A percentile compares a stretch with the other conserved stretches of the same genome.
Evolutionary conservation across 768 basidiomycete species (phyloP).

Genomic region (Mycena haematopus): DNA sequence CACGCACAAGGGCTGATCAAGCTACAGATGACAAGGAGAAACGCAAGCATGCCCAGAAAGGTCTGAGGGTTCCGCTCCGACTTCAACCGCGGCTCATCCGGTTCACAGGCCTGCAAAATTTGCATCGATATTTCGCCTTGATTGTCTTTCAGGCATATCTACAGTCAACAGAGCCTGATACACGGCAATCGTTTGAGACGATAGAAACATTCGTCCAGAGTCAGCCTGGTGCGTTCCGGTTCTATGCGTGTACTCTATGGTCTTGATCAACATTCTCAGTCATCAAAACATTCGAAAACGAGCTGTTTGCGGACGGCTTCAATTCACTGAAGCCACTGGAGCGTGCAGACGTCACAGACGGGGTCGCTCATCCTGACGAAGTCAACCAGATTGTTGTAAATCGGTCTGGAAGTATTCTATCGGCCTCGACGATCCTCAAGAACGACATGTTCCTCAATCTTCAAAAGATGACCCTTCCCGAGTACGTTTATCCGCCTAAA

Average conservation of each 20-base stretch:
- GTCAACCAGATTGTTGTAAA: constrained; percentile 85
- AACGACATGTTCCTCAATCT: constrained; percentile 93
- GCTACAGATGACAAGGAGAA: constrained; percentile 75
- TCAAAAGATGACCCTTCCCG: constrained; percentile 96
- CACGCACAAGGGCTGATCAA: constrained; percentile 78
- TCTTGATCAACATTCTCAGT: constrained; percentile 51
- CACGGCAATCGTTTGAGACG: constrained; percentile 71
- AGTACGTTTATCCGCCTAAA: constrained; percentile 55
- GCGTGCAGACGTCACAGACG: constrained; percentile 67
- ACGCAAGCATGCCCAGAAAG: constrained; percentile 71
- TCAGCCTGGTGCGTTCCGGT: constrained; percentile 68
- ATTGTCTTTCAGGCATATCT: constrained; percentile 92
- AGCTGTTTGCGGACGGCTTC: constrained; percentile 78
- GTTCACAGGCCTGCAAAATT: constrained; percentile 70
- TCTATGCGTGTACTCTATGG: not conserved
- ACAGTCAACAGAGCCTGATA: constrained; percentile 81
- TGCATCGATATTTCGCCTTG: constrained; percentile 85
- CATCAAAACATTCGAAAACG: constrained; percentile 94
- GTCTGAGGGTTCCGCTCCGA: constrained; percentile 41
- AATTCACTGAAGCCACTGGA: constrained; percentile 84
- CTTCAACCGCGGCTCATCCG: constrained; percentile 16
- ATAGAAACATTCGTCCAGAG: constrained; percentile 86
- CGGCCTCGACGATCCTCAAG: constrained; percentile 93
- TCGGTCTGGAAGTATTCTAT: constrained; percentile 85
- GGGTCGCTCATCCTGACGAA: constrained; percentile 88